Evolutionary conservation across 371 early-diverging fungal genomes (phyloP), one percentile per base, ranked within the genome.

Genomic region (Capillidium heterosporum): DNA sequence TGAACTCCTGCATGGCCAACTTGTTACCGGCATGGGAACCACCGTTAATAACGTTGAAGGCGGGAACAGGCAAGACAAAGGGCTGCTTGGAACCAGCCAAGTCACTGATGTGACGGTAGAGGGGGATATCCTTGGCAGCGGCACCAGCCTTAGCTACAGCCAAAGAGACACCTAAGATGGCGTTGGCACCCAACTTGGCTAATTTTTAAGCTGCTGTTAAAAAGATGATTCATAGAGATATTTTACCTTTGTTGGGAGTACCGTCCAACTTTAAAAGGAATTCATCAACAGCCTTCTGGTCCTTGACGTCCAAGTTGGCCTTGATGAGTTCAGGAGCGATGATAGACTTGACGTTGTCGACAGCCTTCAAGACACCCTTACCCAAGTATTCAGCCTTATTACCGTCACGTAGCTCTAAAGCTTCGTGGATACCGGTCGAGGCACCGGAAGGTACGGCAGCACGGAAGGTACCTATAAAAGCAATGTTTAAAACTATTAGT

Each of bases 1-100:
- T 99, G 71, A 98, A 96, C 76, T 99, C 99, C 71, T 99, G 99
- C 86, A 98, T 91, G 65, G 92, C 90, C 40, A 99, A 81, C 73
- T 89, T 93, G 88, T 98, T 98, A 65, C 98, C 98, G 60, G 98
- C 94, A 69, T 99, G 99, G 55, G 86, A 81, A 56, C 99, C 99
- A 68, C 99, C 99, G 78, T 99, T 99, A 75, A 99, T 89, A 61
- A 99, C 93, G 75, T 99, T 99, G 80, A 99, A 95, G 60, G 91
- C 81, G 39, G 99, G 98, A 27, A 94, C 89, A 48, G 99, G 99
- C 54, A 98, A 81, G 58, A 89, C 86, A 63, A 83, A 84, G 61
- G 84, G 83, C 59, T 76, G 77, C 72, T 80, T 83, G 69, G 79
- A 74, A 51, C 74, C 79, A 51, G 92, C 78, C 40, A 96, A 72